These are phyloP conservation scores for Phytophthora podocarpi DNA, from an alignment of 352 stramenopile species.

Conservation along the genomic window DNA sequence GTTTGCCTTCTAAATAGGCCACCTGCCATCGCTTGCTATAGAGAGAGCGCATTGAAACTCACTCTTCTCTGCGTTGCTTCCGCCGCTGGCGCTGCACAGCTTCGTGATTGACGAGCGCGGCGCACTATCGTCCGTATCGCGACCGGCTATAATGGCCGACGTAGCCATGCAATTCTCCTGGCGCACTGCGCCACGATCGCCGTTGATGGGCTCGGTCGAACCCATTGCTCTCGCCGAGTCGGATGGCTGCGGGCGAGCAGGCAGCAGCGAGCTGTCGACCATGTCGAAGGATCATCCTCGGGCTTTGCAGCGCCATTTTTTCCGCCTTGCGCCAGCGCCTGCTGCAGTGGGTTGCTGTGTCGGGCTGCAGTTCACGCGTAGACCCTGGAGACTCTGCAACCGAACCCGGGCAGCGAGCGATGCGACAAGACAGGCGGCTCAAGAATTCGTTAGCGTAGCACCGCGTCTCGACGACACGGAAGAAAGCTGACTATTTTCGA, in stretches of 20 bases:
- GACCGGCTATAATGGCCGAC: slow-evolving; percentile 11
- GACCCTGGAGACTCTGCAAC: too few species aligned
- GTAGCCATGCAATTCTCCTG: slow-evolving; percentile 16
- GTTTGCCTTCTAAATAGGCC: background rate
- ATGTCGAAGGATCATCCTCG: background rate
- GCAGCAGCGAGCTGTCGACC: background rate
- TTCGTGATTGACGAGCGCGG: background rate
- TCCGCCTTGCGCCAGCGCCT: slow-evolving; percentile 2
- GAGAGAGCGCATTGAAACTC: background rate
- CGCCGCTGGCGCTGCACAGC: background rate
- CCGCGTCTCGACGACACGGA: slow-evolving; percentile 9
- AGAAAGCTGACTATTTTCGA: slow-evolving; percentile 22
- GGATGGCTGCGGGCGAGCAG: slow-evolving; percentile 1
- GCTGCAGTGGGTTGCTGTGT: background rate
- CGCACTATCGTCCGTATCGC: slow-evolving; percentile 8
- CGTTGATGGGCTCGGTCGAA: slow-evolving; percentile 14
- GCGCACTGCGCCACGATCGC: slow-evolving; percentile 6
- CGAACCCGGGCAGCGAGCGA: too few species aligned
- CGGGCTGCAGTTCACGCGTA: too few species aligned
- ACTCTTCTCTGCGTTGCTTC: background rate
- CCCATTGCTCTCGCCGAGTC: slow-evolving; percentile 16
- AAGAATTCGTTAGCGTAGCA: slow-evolving; percentile 23
- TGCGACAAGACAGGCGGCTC: slow-evolving; percentile 7
- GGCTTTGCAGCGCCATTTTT: slow-evolving; percentile 10
- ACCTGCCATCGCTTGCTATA: slow-evolving; percentile 10